Conservation (phyloP, 2,329 filamentous ascomycete species). For the Neofusicoccum umdonicola region DNA sequence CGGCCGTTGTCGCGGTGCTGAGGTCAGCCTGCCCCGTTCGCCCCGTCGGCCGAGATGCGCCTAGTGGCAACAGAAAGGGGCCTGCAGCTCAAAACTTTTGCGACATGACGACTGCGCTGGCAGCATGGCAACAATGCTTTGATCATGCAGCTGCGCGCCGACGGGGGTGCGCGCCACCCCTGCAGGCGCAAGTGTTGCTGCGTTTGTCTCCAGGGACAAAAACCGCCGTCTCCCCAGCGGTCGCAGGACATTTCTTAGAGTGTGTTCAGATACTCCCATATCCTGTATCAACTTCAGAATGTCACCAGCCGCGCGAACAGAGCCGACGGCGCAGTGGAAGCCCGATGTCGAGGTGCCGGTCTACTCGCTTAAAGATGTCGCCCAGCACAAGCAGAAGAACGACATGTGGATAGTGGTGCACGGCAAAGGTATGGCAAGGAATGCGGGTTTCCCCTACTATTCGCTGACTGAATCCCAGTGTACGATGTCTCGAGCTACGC, state of each 20-base stretch:
- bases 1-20: neutral
- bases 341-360: conserved; percentile 21
- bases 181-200: neutral
- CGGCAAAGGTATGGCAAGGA: conserved; percentile 39
- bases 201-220: neutral
- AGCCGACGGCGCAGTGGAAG: conserved; percentile 25
- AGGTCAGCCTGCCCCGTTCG: neutral
- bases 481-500: conserved; percentile 60
- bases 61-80: neutral
- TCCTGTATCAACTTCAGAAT: neutral
- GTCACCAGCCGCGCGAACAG: neutral
- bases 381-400: conserved; percentile 47
- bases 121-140: neutral
- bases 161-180: neutral
- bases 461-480: conserved; percentile 35
- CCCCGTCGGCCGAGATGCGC: neutral
- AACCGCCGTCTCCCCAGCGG: neutral
- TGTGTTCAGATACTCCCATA: neutral
- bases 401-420: conserved; percentile 58
- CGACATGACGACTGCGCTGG: neutral
- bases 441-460: too few relatives aligned
- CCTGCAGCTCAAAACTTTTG: neutral
- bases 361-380: conserved; percentile 45
- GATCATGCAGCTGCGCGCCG: neutral
- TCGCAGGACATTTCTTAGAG: neutral